Evolutionary conservation across 345 rosid genomes (phyloP).

Genomic region (Gossypium stocksii): DNA sequence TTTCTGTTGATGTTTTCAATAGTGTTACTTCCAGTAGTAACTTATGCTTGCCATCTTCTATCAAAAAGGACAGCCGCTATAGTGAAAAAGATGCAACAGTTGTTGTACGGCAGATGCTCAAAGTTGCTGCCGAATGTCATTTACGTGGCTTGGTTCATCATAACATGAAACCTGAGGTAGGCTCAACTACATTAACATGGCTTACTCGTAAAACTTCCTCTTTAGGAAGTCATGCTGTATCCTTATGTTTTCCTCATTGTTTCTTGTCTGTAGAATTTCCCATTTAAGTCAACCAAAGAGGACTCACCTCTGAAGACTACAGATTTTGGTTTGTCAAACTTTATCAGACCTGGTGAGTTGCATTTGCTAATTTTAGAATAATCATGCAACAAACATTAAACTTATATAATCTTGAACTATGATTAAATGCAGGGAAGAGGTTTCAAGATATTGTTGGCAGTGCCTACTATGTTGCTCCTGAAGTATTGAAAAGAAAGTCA

Average conservation of each 20-base stretch:
- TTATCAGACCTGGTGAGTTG: conserved; percentile 78
- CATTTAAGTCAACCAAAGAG: conserved; percentile 72
- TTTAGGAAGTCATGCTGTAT: background rate
- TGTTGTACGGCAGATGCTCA: conserved; percentile 82
- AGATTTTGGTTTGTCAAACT: conserved; percentile 98
- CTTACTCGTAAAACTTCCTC: background rate
- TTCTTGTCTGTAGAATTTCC: conserved; percentile 63
- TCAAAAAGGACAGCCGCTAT: conserved; percentile 75
- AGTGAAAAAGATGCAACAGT: conserved; percentile 83
- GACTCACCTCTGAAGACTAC: conserved; percentile 87
- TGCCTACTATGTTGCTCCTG: conserved; percentile 96
- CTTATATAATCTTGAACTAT: conserved; percentile 8
- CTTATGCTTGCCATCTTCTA: conserved; percentile 19
- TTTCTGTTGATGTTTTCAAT: background rate
- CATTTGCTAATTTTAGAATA: conserved; percentile 2
- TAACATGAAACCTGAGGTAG: conserved; percentile 99
- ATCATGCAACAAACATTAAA: background rate
- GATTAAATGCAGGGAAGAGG: conserved; percentile 59
- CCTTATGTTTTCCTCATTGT: conserved; percentile 15
- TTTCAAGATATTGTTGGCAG: conserved; percentile 67
- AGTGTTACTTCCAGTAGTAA: conserved; percentile 24
- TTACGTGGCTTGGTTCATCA: conserved; percentile 89
- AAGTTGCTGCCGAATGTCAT: conserved; percentile 93
- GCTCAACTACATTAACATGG: conserved; percentile 15
- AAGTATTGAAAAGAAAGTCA: conserved; percentile 85